Conservation (phyloP, 768 basidiomycete genomes). For the Suillus subluteus region DNA sequence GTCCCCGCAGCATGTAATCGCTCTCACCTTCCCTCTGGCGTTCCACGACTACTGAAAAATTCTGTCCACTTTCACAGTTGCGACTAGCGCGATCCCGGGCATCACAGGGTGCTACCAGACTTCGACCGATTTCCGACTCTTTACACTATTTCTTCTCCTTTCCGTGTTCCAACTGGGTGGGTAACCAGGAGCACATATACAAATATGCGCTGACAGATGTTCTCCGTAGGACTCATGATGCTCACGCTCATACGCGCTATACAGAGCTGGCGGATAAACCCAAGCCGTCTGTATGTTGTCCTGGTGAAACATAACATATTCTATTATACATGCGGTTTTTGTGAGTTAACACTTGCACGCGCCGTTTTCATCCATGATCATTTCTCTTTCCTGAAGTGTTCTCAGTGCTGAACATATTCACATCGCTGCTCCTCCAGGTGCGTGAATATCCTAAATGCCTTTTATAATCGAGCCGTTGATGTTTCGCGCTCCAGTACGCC, state of each 20-base stretch:
- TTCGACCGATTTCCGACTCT: not conserved
- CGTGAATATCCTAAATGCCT: no score
- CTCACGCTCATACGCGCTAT: conserved; percentile 1
- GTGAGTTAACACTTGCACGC: not conserved
- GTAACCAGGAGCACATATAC: not conserved
- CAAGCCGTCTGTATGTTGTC: not conserved
- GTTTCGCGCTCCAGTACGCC: no score
- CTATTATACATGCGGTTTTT: not conserved
- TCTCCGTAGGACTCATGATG: not conserved
- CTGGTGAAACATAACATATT: not conserved
- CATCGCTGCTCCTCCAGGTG: no score
- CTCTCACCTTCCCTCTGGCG: not conserved
- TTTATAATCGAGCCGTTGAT: no score
- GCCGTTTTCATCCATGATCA: not conserved
- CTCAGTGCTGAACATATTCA: not conserved
- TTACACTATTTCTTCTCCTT: not conserved
- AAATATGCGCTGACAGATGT: not conserved
- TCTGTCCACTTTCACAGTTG: not conserved
- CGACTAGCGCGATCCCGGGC: not conserved
- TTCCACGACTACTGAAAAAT: not conserved
- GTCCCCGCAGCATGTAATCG: not conserved
- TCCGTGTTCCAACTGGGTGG: not conserved
- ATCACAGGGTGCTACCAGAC: conserved; percentile 3
- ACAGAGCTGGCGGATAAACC: not conserved
- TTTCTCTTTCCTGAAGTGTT: not conserved